phyloP scores from a whole-genome alignment of 2,329 filamentous ascomycete species.

The Dryadomyces sulphureus region DNA sequence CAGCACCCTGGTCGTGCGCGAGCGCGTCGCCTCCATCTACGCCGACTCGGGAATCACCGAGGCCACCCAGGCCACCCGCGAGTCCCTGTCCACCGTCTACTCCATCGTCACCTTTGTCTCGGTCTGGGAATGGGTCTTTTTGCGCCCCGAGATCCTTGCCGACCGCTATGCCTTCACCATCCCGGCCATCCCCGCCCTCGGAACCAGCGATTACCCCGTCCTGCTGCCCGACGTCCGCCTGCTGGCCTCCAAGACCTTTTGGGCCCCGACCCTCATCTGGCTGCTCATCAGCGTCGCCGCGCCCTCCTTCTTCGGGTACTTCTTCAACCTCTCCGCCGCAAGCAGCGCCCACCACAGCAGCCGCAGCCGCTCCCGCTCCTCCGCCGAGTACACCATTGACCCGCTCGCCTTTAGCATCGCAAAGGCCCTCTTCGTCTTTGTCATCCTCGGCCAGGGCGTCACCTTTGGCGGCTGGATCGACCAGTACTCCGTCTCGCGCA shows the following conservation, averaged over 20 bases:
- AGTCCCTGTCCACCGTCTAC: constrained; percentile 55
- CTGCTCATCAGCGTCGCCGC: constrained; percentile 53
- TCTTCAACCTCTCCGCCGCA: constrained; percentile 68
- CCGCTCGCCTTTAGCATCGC: constrained; percentile 81
- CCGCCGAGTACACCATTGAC: constrained; percentile 51
- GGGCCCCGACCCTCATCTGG: constrained; percentile 71
- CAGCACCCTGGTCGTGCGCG: constrained; percentile 49
- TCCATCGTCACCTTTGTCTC: constrained; percentile 56
- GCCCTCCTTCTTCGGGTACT: constrained; percentile 64
- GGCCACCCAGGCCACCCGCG: constrained; percentile 49
- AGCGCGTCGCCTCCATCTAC: constrained; percentile 49
- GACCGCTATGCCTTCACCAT: constrained; percentile 60
- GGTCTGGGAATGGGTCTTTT: constrained; percentile 52
- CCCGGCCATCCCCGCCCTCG: constrained; percentile 42
- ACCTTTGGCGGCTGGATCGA: constrained; percentile 48
- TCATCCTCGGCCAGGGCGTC: constrained; percentile 59
- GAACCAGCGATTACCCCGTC: constrained; percentile 44
- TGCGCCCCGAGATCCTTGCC: constrained; percentile 58
- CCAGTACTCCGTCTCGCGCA: constrained; percentile 41
- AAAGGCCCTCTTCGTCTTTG: constrained; percentile 69
- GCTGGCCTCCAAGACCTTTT: constrained; percentile 64
- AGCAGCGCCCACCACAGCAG: constrained; percentile 21
- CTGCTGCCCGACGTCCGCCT: constrained; percentile 69
- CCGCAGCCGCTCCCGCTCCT: constrained; percentile 26
- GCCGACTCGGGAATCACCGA: constrained; percentile 52